Base-by-base conservation (phyloP, 2,329 filamentous ascomycete species). In the Microcyclospora tardicrescens region DNA sequence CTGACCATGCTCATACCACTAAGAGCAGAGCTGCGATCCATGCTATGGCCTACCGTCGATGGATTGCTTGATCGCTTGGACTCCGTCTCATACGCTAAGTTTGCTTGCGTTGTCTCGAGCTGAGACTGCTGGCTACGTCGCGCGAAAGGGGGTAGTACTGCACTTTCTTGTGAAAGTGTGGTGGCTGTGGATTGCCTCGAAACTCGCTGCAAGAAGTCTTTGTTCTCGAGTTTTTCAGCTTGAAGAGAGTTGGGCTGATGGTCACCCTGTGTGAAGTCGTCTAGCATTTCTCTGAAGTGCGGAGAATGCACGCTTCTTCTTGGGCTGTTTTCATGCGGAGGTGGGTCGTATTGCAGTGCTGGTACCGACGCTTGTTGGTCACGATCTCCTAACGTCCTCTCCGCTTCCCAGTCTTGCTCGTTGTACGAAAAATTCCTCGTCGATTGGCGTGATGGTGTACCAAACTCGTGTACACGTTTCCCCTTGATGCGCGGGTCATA, bases 401-500 rank as follows among this genome's bases (percentile, higher is more conserved):
- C 12, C 15, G 16, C 15, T 12, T 33, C 19, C 19, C 19, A 24
- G 10, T 32, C 30, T 15, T 32, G 30, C 33, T 56, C 56, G 37
- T 49, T 59, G 45, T 61, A 53, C 6, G 59, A 61, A 16, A 55
- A 37, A 16, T 35, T 35, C 15, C 39, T 13, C 16, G 33, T 14
- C 14, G 16, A 15, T 12, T 33, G 41, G 37, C 73, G 63, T 10
- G 12, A n/a, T 5, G 75, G 76, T 3, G 70, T 72, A 35, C 73
- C 77, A 54, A 79, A 80, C 49, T 80, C 76, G 58, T 80, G 75
- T 1, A 79, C 66, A 15, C 75, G 68, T 35, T 71, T 76, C 13
- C 75, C 76, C 37, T 72, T 68, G 42, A 79, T 79, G 38, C 74
- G 66, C 10, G 75, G 74, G 48, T 78, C 74, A 50, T 75, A 78